Conservation (phyloP, 2,329 filamentous ascomycete genomes). For the Lecanosticta acicola region DNA sequence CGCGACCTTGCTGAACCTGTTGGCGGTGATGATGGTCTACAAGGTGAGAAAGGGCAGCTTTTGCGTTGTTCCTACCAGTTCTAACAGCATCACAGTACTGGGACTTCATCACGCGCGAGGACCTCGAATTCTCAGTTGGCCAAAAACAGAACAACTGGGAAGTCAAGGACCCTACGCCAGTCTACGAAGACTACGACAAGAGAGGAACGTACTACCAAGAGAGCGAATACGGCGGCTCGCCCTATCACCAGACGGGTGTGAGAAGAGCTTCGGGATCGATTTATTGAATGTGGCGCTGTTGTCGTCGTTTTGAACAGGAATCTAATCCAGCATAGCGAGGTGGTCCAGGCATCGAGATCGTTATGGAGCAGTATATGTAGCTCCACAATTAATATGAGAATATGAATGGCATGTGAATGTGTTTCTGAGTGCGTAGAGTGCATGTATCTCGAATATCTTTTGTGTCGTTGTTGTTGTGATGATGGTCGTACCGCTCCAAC, state of each 20-base stretch:
- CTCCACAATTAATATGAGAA: conserved; percentile 14
- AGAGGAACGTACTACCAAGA: conserved; percentile 67
- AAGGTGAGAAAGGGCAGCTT: conserved; percentile 58
- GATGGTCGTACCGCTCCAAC: neutral
- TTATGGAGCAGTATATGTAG: conserved; percentile 10
- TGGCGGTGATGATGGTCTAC: conserved; percentile 99
- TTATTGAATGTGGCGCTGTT: conserved; percentile 14
- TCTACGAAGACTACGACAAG: conserved; percentile 71
- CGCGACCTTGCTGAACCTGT: conserved; percentile 84
- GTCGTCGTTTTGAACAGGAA: neutral
- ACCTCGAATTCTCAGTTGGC: conserved; percentile 95
- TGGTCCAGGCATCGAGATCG: conserved; percentile 3
- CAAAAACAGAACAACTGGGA: conserved; percentile 97
- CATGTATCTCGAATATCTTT: no score
- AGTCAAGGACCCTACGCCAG: conserved; percentile 75
- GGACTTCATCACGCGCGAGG: conserved; percentile 98
- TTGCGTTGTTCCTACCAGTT: neutral
- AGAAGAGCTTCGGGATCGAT: conserved; percentile 17
- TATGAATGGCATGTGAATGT: no score
- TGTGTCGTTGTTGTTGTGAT: no score
- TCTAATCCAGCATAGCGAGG: conserved; percentile 15
- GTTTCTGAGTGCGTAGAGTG: no score
- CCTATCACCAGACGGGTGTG: conserved; percentile 34
- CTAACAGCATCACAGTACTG: conserved; percentile 63
- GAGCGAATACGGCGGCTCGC: conserved; percentile 54